Evolutionary conservation across 495 filamentous ascomycete genomes (phyloP).

Genomic region (Xylaria acuta): DNA sequence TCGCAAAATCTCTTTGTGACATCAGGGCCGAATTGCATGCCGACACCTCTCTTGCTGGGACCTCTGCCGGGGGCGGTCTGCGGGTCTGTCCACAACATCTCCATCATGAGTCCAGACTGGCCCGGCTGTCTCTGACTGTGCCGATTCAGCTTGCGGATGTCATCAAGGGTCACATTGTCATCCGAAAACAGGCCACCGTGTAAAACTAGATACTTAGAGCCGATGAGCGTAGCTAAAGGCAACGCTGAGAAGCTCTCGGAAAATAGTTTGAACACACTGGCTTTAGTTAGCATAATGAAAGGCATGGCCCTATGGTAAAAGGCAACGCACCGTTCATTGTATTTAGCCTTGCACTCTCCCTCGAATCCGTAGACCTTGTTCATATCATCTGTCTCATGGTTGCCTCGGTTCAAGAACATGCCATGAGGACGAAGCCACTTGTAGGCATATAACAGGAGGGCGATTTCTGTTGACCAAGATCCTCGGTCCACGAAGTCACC

Average conservation of each 20-base stretch:
- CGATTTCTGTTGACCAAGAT: constrained; percentile 97
- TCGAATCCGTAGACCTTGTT: constrained; percentile 99
- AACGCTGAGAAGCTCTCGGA: constrained; percentile 97
- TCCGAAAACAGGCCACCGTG: constrained; percentile 98
- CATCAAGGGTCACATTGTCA: constrained; percentile 89
- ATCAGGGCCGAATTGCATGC: constrained; percentile 95
- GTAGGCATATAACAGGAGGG: constrained; percentile 90
- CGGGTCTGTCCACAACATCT: constrained; percentile 99
- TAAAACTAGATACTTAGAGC: constrained; percentile 88
- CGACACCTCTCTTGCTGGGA: constrained; percentile 95
- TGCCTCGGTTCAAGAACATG: constrained; percentile 97
- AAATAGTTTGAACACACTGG: constrained; percentile 88
- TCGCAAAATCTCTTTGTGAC: constrained; percentile 98
- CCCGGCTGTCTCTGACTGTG: constrained; percentile 96
- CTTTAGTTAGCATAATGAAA: constrained; percentile 30
- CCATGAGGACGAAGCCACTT: constrained; percentile 89
- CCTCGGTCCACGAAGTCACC: constrained; percentile 98
- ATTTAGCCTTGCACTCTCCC: constrained; percentile 97
- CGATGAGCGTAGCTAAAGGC: constrained; percentile 90
- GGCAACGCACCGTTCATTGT: constrained; percentile 74
- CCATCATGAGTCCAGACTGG: constrained; percentile 97
- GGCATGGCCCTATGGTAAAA: background rate
- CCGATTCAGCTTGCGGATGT: constrained; percentile 89
- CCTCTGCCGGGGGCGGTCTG: constrained; percentile 84
- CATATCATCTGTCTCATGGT: constrained; percentile 99